Conservation (phyloP, 2,329 filamentous ascomycete genomes). For the Aspergillus bombycis region DNA sequence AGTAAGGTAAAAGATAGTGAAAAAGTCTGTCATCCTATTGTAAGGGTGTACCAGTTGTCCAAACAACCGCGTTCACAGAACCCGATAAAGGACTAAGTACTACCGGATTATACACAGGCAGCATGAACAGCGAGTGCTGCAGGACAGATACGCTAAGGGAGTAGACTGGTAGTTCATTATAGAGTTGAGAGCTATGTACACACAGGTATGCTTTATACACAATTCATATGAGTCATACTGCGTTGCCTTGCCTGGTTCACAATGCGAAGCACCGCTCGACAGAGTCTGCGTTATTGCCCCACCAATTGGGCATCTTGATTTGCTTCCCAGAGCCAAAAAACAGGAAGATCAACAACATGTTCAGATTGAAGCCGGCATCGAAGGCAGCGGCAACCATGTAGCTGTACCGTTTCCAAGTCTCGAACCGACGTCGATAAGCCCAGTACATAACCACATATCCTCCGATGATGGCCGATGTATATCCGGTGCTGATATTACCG, state of each 20-base stretch:
- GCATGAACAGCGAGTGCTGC: neutral
- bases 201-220: neutral
- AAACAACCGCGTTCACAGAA: neutral
- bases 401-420: constrained; percentile 63
- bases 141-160: neutral
- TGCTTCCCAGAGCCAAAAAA: constrained; percentile 61
- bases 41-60: too few species aligned
- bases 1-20: too few species aligned
- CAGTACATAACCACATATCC: constrained; percentile 64
- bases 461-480: constrained; percentile 60
- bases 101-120: neutral
- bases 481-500: constrained; percentile 64
- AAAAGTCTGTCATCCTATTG: too few species aligned
- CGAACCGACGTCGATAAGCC: constrained; percentile 59
- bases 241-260: neutral
- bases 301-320: constrained; percentile 65
- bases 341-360: constrained; percentile 64
- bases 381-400: constrained; percentile 65
- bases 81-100: neutral
- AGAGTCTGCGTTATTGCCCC: constrained; percentile 60
- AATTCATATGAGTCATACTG: neutral
- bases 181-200: neutral
- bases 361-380: constrained; percentile 65
- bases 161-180: neutral
- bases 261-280: constrained; percentile 64